Evolutionary conservation across 2,329 filamentous ascomycete genomes (phyloP).

Genomic region (Penicillium sp.): DNA sequence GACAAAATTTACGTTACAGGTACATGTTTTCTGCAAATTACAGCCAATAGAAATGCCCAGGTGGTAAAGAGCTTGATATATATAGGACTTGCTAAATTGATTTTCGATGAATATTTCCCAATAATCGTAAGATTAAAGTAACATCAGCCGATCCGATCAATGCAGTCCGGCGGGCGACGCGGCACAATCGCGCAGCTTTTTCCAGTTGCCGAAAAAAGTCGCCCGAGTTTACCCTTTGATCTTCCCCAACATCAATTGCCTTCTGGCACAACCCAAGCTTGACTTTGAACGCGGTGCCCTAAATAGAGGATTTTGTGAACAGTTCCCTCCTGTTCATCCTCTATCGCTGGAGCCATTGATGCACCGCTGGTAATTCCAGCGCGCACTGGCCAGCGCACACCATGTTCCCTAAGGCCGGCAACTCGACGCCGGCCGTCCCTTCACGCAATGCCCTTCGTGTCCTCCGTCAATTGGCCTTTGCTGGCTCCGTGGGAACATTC

Average conservation of each 20-base stretch:
- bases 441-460: constrained; percentile 47
- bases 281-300: neutral
- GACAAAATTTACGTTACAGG: neutral
- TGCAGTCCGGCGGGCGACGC: constrained; percentile 7
- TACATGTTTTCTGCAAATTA: neutral
- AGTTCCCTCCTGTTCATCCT: neutral
- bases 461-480: constrained; percentile 36
- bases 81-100: neutral
- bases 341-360: constrained; percentile 8
- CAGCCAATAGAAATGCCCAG: neutral
- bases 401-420: constrained; percentile 36
- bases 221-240: constrained; percentile 15
- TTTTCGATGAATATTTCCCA: neutral
- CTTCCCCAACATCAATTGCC: constrained; percentile 6
- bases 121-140: neutral
- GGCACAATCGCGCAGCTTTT: constrained; percentile 15
- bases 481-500: constrained; percentile 40
- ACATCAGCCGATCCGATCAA: constrained; percentile 5
- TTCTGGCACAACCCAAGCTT: neutral
- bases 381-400: constrained; percentile 26
- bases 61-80: neutral
- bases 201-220: constrained; percentile 19
- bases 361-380: constrained; percentile 21
- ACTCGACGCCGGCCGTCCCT: constrained; percentile 36
- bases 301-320: neutral